phyloP scores from a whole-genome alignment of 139 green algal species.

The Dunaliella sp. region DNA sequence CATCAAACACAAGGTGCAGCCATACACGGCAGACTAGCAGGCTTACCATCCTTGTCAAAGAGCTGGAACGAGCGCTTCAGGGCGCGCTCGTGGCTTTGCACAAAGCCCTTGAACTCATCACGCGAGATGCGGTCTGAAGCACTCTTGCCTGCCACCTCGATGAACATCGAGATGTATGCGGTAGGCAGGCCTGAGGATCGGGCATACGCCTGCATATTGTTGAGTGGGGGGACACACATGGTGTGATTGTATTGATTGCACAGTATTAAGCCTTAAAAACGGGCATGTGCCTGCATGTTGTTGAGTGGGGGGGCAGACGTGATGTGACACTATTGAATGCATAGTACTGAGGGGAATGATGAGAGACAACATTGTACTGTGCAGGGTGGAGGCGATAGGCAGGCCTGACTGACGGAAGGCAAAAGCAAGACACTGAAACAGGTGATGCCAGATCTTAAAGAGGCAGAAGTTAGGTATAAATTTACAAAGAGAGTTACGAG shows the following conservation, averaged over 20 bases:
- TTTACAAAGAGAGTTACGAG: too few species aligned
- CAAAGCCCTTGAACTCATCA: constrained; percentile 42
- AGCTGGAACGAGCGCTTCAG: constrained; percentile 47
- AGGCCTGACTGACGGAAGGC: too few species aligned
- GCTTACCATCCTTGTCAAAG: constrained; percentile 49
- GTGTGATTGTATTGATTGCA: too few species aligned
- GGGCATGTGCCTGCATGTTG: neutral
- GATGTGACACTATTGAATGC: too few species aligned
- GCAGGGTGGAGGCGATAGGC: too few species aligned
- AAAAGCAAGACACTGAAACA: too few species aligned
- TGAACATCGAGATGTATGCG: neutral
- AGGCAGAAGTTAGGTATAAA: too few species aligned
- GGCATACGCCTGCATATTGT: constrained; percentile 3
- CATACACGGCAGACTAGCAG: neutral
- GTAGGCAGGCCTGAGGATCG: neutral
- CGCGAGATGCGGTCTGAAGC: constrained; percentile 13
- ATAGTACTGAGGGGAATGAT: too few species aligned
- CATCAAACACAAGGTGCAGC: neutral
- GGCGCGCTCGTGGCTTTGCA: constrained; percentile 46
- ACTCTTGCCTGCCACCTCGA: neutral
- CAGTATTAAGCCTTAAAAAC: neutral
- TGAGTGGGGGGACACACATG: too few species aligned
- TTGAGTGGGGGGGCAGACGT: too few species aligned
- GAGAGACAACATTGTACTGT: too few species aligned
- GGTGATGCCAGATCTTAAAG: too few species aligned